A percentile compares a stretch with the other conserved stretches of the same genome.
These are phyloP conservation scores for Starmerella bombicola DNA, from an alignment of 805 yeast species.

Conservation along the genomic window DNA sequence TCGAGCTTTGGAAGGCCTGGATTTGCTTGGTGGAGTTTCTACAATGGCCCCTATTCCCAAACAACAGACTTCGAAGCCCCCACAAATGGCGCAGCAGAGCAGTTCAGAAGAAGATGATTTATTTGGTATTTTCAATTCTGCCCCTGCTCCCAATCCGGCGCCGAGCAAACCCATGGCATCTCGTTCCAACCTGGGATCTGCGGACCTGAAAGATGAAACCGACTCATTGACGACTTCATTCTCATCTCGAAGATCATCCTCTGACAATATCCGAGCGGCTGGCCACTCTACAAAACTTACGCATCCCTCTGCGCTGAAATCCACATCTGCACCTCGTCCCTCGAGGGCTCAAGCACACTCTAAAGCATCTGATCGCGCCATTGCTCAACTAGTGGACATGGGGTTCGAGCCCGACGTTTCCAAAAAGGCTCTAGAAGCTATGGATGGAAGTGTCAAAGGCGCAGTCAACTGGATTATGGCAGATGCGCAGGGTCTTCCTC, in stretches of 20 bases:
- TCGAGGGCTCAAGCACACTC: not conserved
- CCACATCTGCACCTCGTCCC: not conserved
- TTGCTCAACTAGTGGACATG: conserved; percentile 67
- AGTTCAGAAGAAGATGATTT: conserved; percentile 13
- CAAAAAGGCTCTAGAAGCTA: conserved; percentile 41
- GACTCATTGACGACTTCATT: not conserved
- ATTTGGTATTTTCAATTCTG: conserved; percentile 16
- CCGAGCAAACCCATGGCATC: not conserved
- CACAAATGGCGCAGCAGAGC: conserved; percentile 1
- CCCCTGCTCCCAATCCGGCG: conserved; percentile 13
- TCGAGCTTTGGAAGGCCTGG: conserved; percentile 24
- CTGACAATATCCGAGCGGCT: not conserved
- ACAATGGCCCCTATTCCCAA: not conserved
- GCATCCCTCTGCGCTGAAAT: not conserved
- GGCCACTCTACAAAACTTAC: not conserved
- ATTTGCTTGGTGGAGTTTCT: conserved; percentile 17
- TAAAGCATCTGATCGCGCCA: conserved; percentile 24
- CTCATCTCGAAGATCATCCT: not conserved
- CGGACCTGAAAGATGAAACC: not conserved
- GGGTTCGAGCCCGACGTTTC: conserved; percentile 59
- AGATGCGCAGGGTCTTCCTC: conserved; percentile 38
- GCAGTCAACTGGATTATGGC: conserved; percentile 59
- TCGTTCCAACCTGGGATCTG: not conserved
- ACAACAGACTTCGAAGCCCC: not conserved
- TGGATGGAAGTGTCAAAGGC: conserved; percentile 46